A percentile compares a stretch with the other conserved stretches of the same genome.
Evolutionary conservation across 306 rosid species (phyloP).

Genomic region (Pachyrhizus erosus): DNA sequence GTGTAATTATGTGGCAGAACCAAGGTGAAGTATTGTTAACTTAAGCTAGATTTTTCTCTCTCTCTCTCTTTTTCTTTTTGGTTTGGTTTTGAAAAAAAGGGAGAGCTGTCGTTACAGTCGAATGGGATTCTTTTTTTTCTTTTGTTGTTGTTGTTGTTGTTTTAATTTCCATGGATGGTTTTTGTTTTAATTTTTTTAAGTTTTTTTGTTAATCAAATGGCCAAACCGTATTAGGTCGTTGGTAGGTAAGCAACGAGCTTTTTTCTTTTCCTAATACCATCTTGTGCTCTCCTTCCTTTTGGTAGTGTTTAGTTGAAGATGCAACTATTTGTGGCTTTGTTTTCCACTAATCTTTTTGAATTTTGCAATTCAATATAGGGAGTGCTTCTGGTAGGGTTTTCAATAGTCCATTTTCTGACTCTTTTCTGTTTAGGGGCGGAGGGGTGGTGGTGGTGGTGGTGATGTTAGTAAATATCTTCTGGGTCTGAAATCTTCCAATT

Average conservation of each 20-base stretch:
- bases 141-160: too few species aligned
- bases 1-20: slow-evolving; percentile 7
- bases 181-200: slow-evolving; percentile 33
- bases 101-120: neutral
- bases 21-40: neutral
- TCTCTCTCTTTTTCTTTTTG: neutral
- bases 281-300: slow-evolving; percentile 12
- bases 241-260: slow-evolving; percentile 64
- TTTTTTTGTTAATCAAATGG: slow-evolving; percentile 52
- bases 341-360: slow-evolving; percentile 26
- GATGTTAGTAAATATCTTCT: slow-evolving; percentile 21
- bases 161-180: slow-evolving; percentile 25
- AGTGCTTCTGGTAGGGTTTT: slow-evolving; percentile 26
- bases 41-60: slow-evolving; percentile 14
- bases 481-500: slow-evolving; percentile 5
- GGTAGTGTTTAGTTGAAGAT: slow-evolving; percentile 47
- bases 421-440: neutral
- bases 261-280: slow-evolving; percentile 32
- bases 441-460: neutral
- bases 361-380: slow-evolving; percentile 24
- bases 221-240: slow-evolving; percentile 56
- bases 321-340: slow-evolving; percentile 29
- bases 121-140: slow-evolving; percentile 30
- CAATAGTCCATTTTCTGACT: neutral
- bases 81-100: neutral